Evolutionary conservation across 2,329 filamentous ascomycete species (phyloP).

Genomic region (Aspergillus melleus): DNA sequence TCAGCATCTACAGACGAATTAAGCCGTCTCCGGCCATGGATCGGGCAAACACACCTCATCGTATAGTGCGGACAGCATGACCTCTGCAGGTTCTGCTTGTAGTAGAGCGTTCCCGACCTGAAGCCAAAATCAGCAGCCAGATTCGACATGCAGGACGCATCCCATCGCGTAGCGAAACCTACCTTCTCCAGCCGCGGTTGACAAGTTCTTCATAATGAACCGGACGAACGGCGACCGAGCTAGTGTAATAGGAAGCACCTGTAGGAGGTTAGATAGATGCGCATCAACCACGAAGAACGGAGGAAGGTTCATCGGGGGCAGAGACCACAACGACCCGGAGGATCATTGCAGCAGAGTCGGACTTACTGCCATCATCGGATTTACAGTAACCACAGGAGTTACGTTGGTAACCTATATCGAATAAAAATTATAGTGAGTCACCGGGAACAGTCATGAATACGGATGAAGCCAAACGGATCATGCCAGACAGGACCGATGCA

Average conservation of each 20-base stretch:
- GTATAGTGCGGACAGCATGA: slow-evolving; percentile 87
- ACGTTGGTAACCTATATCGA: slow-evolving; percentile 45
- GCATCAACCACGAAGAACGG: slow-evolving; percentile 8
- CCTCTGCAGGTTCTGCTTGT: slow-evolving; percentile 60
- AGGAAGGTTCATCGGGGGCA: not conserved
- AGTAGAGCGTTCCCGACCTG: slow-evolving; percentile 51
- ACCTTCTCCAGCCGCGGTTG: slow-evolving; percentile 52
- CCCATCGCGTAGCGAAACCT: slow-evolving; percentile 10
- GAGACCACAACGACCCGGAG: not conserved
- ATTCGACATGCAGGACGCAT: not conserved
- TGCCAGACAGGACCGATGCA: not conserved
- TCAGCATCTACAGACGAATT: not conserved
- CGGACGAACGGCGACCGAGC: slow-evolving; percentile 44
- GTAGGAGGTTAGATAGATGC: slow-evolving; percentile 8
- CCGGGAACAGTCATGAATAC: not conserved
- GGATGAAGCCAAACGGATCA: not conserved
- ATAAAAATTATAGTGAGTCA: slow-evolving; percentile 5
- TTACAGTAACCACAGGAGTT: slow-evolving; percentile 53
- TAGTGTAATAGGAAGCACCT: slow-evolving; percentile 50
- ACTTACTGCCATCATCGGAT: slow-evolving; percentile 47
- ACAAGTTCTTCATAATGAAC: slow-evolving; percentile 50
- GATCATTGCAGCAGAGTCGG: slow-evolving; percentile 3
- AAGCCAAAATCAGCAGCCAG: slow-evolving; percentile 7
- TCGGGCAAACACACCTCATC: slow-evolving; percentile 38
- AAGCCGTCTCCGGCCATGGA: not conserved